Evolutionary conservation across 768 basidiomycete species (phyloP).

Genomic region (Leucocoprinus birnbaumii): DNA sequence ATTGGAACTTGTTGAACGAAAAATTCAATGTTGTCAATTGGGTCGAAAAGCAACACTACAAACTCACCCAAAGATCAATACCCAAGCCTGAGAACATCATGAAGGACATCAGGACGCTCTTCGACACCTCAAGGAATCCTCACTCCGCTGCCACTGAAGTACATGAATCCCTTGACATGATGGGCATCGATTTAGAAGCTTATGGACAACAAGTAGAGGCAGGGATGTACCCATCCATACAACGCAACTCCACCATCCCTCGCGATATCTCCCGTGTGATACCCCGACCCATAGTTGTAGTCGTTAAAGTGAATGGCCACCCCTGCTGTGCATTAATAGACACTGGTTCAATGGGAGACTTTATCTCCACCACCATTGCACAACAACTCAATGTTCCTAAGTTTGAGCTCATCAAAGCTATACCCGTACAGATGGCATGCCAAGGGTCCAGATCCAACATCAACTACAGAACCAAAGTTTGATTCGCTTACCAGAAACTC

Average conservation of each 20-base stretch:
- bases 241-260: background rate
- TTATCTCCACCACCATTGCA: conserved; percentile 29
- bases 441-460: conserved; percentile 38
- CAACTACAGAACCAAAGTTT: conserved; percentile 16
- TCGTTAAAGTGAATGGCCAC: too few species aligned
- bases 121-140: too few species aligned
- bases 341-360: conserved; percentile 32
- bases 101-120: too few species aligned
- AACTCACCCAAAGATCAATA: background rate
- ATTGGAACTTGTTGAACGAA: too few species aligned
- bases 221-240: conserved; percentile 7
- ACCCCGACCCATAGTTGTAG: too few species aligned
- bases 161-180: too few species aligned
- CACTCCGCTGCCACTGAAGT: too few species aligned
- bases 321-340: conserved; percentile 14
- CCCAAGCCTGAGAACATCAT: too few species aligned
- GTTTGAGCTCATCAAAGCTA: conserved; percentile 23
- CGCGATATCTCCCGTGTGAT: background rate
- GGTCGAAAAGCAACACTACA: background rate
- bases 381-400: conserved; percentile 31
- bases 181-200: background rate
- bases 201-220: conserved; percentile 6
- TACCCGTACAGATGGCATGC: conserved; percentile 35
- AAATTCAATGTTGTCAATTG: too few species aligned
- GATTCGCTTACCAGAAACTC: too few species aligned